A percentile compares a stretch with the other conserved stretches of the same genome.
Evolutionary conservation across 2,329 filamentous ascomycete genomes (phyloP).

Genomic region (Fusarium robinianum): DNA sequence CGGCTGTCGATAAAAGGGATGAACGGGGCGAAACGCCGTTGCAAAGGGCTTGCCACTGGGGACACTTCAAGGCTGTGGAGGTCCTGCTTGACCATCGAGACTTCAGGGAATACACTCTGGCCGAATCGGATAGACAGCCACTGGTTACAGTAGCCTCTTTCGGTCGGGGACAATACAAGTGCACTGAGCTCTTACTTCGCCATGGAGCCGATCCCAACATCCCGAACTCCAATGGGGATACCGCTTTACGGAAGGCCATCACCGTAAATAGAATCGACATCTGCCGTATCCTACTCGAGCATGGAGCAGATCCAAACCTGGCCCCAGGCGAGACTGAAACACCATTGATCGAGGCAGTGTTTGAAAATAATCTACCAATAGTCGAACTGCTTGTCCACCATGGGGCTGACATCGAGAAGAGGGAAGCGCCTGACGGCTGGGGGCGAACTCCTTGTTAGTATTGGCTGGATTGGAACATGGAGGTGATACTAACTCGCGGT

Average conservation of each 20-base stretch:
- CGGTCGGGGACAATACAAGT: background rate
- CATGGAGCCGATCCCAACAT: conserved; percentile 1
- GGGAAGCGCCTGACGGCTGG: conserved; percentile 1
- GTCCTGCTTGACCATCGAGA: background rate
- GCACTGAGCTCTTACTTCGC: background rate
- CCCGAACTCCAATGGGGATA: background rate
- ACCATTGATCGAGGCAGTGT: background rate
- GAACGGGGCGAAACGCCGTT: background rate
- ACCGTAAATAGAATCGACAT: background rate
- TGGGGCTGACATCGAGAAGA: conserved; percentile 6
- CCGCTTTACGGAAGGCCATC: conserved; percentile 2
- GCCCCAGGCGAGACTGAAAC: background rate
- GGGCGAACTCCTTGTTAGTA: conserved; percentile 5
- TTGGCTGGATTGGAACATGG: too few relatives aligned
- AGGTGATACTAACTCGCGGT: background rate
- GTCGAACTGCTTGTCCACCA: conserved; percentile 3
- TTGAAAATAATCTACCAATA: background rate
- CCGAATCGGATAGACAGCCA: background rate
- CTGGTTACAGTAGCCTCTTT: background rate
- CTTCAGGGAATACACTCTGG: background rate
- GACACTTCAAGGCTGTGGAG: background rate
- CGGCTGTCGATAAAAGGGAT: background rate
- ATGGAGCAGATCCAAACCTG: conserved; percentile 3
- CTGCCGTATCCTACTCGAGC: background rate
- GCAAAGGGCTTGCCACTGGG: background rate